These are phyloP conservation scores for Zalaria obscura DNA, from an alignment of 2,329 filamentous ascomycete species.

Conservation along the genomic window DNA sequence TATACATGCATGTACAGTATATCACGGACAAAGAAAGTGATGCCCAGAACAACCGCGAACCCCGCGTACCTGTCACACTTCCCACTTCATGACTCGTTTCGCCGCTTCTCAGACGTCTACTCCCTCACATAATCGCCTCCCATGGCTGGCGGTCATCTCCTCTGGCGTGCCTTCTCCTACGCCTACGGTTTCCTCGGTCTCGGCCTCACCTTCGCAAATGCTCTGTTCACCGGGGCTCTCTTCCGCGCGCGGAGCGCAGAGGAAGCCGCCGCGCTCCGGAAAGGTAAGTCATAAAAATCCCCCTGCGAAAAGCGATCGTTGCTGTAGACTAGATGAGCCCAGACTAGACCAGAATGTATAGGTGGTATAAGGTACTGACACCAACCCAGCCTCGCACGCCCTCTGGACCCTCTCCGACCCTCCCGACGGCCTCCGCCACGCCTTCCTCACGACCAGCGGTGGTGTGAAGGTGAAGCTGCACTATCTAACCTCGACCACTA, in stretches of 20 bases:
- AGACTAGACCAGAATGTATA: no score
- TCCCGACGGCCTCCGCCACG: slow-evolving; percentile 32
- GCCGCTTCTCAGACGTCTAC: no score
- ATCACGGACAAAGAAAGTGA: no score
- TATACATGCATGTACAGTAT: no score
- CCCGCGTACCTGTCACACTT: no score
- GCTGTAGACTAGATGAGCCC: no score
- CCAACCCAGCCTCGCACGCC: slow-evolving; percentile 31
- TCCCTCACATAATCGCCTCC: no score
- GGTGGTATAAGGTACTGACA: neutral
- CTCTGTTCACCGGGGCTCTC: neutral
- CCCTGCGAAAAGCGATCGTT: neutral
- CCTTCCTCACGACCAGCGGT: slow-evolving; percentile 34
- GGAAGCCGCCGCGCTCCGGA: neutral
- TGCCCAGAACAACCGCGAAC: no score
- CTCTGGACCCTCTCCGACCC: slow-evolving; percentile 40
- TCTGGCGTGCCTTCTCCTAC: neutral
- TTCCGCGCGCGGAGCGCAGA: neutral
- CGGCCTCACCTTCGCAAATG: neutral
- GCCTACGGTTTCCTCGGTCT: neutral
- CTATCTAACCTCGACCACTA: slow-evolving; percentile 21
- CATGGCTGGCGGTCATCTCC: neutral
- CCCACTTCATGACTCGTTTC: no score
- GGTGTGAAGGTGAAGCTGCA: slow-evolving; percentile 39
- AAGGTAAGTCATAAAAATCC: neutral